These are phyloP conservation scores for Apiotrichum gracile DNA, from an alignment of 1,284 basidiomycete species.

Conservation along the genomic window DNA sequence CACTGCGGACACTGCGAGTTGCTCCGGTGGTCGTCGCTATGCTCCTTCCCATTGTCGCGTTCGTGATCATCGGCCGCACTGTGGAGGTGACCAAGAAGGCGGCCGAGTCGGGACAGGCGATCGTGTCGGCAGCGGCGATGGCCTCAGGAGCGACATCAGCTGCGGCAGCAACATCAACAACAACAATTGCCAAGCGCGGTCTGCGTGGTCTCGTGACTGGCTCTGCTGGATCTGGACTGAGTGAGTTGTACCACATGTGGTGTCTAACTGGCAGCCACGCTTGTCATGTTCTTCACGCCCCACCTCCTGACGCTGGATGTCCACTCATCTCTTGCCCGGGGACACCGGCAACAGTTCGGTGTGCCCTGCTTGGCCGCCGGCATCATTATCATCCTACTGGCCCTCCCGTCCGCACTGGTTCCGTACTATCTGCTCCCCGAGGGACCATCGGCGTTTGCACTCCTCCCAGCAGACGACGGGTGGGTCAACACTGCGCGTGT, in stretches of 20 bases:
- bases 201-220: conserved; percentile 26
- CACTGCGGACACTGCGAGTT: conserved; percentile 23
- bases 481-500: conserved; percentile 46
- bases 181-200: conserved; percentile 16
- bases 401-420: conserved; percentile 45
- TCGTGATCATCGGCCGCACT: conserved; percentile 45
- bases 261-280: conserved; percentile 27
- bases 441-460: conserved; percentile 29
- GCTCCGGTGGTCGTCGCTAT: conserved; percentile 31
- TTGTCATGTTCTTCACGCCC: conserved; percentile 44
- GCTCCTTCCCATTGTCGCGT: conserved; percentile 40
- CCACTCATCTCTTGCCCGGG: conserved; percentile 37
- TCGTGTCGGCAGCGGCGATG: background rate
- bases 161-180: too few species aligned
- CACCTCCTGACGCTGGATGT: conserved; percentile 45
- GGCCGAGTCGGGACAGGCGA: conserved; percentile 8
- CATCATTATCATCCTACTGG: conserved; percentile 32
- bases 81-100: conserved; percentile 41
- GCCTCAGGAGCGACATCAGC: background rate
- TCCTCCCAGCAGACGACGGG: conserved; percentile 35
- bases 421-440: conserved; percentile 46
- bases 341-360: conserved; percentile 35
- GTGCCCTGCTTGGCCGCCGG: conserved; percentile 38
- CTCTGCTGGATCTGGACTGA: conserved; percentile 38
- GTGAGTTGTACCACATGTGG: conserved; percentile 19